These are phyloP conservation scores for Aspergillus incahuasiensis DNA, from an alignment of 495 filamentous ascomycete species.

Conservation along the genomic window DNA sequence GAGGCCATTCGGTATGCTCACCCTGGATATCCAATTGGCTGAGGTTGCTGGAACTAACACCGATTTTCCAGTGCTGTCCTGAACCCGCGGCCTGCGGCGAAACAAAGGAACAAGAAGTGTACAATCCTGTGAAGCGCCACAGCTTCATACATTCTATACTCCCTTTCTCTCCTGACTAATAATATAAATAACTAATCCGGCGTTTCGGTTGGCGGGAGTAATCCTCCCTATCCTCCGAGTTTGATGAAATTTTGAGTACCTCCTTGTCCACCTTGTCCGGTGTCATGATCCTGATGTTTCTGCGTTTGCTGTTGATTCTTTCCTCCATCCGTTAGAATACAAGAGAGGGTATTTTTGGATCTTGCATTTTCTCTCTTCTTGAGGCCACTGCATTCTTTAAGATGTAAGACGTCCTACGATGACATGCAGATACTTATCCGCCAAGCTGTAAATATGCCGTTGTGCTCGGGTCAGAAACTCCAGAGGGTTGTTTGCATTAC, in stretches of 20 bases:
- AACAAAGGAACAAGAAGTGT: conserved; percentile 70
- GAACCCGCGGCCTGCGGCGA: conserved; percentile 62
- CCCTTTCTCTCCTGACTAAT: conserved; percentile 15
- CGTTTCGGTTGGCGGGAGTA: conserved; percentile 35
- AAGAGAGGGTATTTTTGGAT: conserved; percentile 4
- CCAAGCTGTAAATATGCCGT: neutral
- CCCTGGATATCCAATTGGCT: neutral
- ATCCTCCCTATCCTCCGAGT: conserved; percentile 13
- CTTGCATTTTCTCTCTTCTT: conserved; percentile 8
- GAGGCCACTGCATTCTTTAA: conserved; percentile 24
- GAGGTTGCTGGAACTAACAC: neutral
- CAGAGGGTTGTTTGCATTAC: no score
- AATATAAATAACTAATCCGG: conserved; percentile 46
- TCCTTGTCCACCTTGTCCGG: conserved; percentile 11
- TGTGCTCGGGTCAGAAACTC: neutral
- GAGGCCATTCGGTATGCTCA: conserved; percentile 81
- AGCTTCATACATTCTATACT: neutral
- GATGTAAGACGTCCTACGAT: conserved; percentile 28
- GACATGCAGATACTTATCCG: conserved; percentile 11
- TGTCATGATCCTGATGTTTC: conserved; percentile 17
- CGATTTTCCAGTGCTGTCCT: conserved; percentile 64
- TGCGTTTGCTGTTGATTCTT: conserved; percentile 1
- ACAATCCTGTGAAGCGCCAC: conserved; percentile 58
- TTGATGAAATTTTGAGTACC: conserved; percentile 25
- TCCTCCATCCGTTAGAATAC: neutral